phyloP scores from a whole-genome alignment of 768 basidiomycete genomes.

The Boletus coccyginus region DNA sequence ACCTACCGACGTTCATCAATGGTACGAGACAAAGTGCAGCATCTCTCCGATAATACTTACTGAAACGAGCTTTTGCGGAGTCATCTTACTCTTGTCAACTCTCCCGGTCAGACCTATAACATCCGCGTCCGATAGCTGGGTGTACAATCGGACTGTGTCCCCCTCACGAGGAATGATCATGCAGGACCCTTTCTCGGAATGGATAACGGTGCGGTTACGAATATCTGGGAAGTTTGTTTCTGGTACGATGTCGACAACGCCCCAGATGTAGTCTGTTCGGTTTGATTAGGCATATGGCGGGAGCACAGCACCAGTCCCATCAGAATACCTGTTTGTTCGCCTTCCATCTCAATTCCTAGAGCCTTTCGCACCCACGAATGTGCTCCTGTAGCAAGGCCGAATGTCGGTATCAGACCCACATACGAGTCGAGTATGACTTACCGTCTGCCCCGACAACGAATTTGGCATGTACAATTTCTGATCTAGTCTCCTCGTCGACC shows the following conservation, averaged over 20 bases:
- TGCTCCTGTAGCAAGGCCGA: too few species aligned
- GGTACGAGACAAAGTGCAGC: background rate
- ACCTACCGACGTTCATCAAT: conserved; percentile 35
- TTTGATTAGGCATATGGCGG: background rate
- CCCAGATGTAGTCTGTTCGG: conserved; percentile 70
- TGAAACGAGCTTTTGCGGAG: conserved; percentile 50
- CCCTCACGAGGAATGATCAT: conserved; percentile 75
- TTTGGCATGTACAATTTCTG: conserved; percentile 33
- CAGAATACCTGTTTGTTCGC: conserved; percentile 44
- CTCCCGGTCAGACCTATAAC: conserved; percentile 46
- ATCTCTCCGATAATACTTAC: conserved; percentile 29
- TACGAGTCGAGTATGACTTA: too few species aligned
- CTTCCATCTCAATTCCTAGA: conserved; percentile 43
- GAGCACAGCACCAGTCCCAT: background rate
- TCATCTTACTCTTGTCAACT: conserved; percentile 52
- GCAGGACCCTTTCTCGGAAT: conserved; percentile 67
- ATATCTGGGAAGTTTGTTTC: conserved; percentile 80
- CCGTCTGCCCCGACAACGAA: conserved; percentile 39
- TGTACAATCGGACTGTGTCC: conserved; percentile 67
- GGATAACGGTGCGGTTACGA: conserved; percentile 60
- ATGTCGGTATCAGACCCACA: too few species aligned
- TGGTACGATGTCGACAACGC: conserved; percentile 71
- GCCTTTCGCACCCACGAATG: too few species aligned
- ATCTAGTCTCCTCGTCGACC: conserved; percentile 29
- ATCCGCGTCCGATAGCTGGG: conserved; percentile 58